phyloP scores from a whole-genome alignment of 345 rosid genomes.

The Syzygium aqueum region DNA sequence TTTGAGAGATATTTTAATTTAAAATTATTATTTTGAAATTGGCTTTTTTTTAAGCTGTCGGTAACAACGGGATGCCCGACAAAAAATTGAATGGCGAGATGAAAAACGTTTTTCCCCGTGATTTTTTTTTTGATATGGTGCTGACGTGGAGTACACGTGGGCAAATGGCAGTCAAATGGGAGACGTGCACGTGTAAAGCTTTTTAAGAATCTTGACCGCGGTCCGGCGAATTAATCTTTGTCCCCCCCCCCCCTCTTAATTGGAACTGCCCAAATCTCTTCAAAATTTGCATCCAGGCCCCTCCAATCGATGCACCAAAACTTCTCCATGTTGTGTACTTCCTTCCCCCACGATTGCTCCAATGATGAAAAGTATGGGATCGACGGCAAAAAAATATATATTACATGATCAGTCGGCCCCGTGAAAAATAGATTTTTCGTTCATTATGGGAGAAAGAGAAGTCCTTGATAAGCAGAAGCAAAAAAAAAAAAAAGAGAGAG shows the following conservation, averaged over 20 bases:
- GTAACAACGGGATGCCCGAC: too few relatives aligned
- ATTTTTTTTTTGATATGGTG: background rate
- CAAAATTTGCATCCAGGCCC: background rate
- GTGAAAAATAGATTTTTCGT: background rate
- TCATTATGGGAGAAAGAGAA: background rate
- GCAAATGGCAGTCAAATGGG: conserved; percentile 8
- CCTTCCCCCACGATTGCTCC: background rate
- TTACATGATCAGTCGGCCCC: rapidly evolving
- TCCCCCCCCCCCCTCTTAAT: background rate
- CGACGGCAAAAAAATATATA: too few relatives aligned
- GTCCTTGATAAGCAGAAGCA: background rate
- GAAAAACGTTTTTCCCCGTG: background rate
- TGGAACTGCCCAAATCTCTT: background rate
- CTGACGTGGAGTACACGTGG: conserved; percentile 29
- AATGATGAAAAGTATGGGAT: background rate
- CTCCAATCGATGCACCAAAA: background rate
- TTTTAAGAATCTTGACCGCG: conserved; percentile 6
- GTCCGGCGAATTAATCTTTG: background rate
- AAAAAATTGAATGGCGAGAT: too few relatives aligned
- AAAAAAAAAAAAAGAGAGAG: background rate
- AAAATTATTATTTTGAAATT: too few relatives aligned
- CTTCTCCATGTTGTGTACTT: background rate
- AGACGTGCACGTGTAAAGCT: conserved; percentile 11
- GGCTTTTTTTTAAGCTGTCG: too few relatives aligned
- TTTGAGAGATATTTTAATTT: background rate